These are phyloP conservation scores for Chaetomium cochliodes DNA, from an alignment of 495 filamentous ascomycete genomes.

Conservation along the genomic window DNA sequence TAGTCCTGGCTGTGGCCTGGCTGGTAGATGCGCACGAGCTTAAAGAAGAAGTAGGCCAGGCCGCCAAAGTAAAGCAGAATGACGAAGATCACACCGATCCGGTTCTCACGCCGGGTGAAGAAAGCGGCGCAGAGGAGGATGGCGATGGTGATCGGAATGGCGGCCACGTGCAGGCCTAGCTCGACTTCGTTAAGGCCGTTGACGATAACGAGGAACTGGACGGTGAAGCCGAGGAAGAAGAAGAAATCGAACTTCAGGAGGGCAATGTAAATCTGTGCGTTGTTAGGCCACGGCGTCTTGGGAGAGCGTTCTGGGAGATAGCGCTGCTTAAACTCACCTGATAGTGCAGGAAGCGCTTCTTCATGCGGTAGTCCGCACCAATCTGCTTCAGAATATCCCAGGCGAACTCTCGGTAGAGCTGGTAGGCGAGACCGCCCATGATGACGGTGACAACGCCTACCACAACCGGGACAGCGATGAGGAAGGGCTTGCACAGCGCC, in stretches of 20 bases:
- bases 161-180: slow-evolving; percentile 81
- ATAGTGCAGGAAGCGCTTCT: slow-evolving; percentile 91
- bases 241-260: slow-evolving; percentile 99
- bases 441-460: slow-evolving; percentile 71
- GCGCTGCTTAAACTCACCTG: slow-evolving; percentile 60
- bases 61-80: slow-evolving; percentile 87
- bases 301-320: too few relatives aligned
- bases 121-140: slow-evolving; percentile 82
- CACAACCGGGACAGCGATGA: slow-evolving; percentile 82
- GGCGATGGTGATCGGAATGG: slow-evolving; percentile 83
- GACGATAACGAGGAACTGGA: slow-evolving; percentile 95
- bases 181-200: slow-evolving; percentile 65
- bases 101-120: slow-evolving; percentile 79
- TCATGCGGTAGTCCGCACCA: slow-evolving; percentile 94
- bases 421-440: slow-evolving; percentile 79
- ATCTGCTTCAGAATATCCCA: slow-evolving; percentile 99
- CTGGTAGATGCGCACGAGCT: slow-evolving; percentile 92
- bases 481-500: slow-evolving; percentile 64
- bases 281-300: neutral
- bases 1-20: slow-evolving; percentile 56
- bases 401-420: slow-evolving; percentile 96
- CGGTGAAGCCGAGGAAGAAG: slow-evolving; percentile 97
- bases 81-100: slow-evolving; percentile 69
- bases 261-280: slow-evolving; percentile 84
- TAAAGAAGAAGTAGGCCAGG: slow-evolving; percentile 96